A percentile compares a stretch with the other conserved stretches of the same genome.
Conservation (phyloP, 352 stramenopile genomes). For the Aphanomyces astaci region DNA sequence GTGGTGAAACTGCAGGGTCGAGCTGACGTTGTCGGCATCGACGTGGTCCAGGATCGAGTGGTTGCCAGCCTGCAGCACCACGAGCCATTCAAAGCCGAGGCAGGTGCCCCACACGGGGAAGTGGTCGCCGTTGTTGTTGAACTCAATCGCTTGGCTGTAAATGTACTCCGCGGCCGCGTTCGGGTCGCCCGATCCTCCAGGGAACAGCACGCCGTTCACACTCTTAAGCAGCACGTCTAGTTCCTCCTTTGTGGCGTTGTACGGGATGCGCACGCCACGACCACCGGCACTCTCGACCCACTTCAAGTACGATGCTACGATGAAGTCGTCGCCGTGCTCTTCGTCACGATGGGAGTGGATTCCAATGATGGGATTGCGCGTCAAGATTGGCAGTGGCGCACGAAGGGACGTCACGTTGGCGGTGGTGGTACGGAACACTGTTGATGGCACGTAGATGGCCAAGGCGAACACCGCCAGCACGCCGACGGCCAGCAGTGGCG, state of each 20-base stretch:
- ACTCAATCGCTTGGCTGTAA: constrained; percentile 45
- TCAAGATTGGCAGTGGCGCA: background rate
- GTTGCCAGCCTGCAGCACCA: constrained; percentile 50
- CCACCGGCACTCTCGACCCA: constrained; percentile 68
- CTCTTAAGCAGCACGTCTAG: constrained; percentile 49
- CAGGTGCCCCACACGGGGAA: constrained; percentile 74
- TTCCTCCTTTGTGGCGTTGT: constrained; percentile 55
- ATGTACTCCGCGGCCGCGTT: constrained; percentile 51
- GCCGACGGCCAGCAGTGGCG: background rate
- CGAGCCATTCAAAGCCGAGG: constrained; percentile 72
- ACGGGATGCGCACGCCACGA: constrained; percentile 63
- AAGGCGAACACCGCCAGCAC: background rate
- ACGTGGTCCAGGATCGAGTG: constrained; percentile 39
- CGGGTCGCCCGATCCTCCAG: constrained; percentile 41
- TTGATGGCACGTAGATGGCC: background rate
- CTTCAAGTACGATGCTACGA: constrained; percentile 73
- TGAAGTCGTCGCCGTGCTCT: constrained; percentile 48
- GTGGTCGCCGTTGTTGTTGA: constrained; percentile 59
- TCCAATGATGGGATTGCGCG: constrained; percentile 16
- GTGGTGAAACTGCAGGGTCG: constrained; percentile 69
- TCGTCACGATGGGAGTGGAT: background rate
- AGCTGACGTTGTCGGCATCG: constrained; percentile 75
- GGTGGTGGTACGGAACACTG: background rate
- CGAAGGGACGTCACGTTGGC: background rate
- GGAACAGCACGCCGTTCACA: constrained; percentile 67